These are phyloP conservation scores for Paracamarosporium sp. DNA, from an alignment of 2,329 filamentous ascomycete species.

Conservation along the genomic window DNA sequence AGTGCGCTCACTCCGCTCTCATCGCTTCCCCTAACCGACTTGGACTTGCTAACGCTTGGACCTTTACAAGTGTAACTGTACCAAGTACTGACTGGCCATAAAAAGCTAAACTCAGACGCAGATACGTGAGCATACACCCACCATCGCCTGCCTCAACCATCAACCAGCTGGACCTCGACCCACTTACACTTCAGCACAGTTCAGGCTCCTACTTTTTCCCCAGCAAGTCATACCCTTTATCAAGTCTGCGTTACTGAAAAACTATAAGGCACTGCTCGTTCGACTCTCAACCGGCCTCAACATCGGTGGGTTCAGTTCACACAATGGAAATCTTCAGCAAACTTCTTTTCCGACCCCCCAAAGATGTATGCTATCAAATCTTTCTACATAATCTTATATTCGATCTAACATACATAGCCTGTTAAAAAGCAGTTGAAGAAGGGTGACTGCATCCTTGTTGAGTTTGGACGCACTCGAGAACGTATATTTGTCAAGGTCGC, in stretches of 20 bases:
- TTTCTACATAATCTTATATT: too few relatives aligned
- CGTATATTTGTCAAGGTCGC: background rate
- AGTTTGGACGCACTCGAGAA: background rate
- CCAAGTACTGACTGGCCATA: too few relatives aligned
- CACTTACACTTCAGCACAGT: background rate
- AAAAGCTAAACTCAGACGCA: too few relatives aligned
- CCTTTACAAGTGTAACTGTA: too few relatives aligned
- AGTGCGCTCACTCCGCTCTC: too few relatives aligned
- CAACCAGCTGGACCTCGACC: background rate
- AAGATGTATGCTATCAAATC: background rate
- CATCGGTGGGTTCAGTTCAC: background rate
- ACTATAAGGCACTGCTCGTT: too few relatives aligned
- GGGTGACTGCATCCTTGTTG: background rate
- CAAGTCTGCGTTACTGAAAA: too few relatives aligned
- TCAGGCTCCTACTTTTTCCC: too few relatives aligned
- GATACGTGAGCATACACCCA: too few relatives aligned
- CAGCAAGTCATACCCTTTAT: too few relatives aligned
- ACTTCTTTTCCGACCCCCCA: background rate
- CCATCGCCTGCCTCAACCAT: background rate
- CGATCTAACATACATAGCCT: background rate
- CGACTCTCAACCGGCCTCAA: background rate
- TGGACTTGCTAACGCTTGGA: too few relatives aligned
- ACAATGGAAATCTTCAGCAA: background rate
- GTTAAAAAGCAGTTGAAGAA: background rate
- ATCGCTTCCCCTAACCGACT: too few relatives aligned